phyloP scores from a whole-genome alignment of 2,329 filamentous ascomycete genomes.

The Ophiocordyceps camponoti-rufipedis region DNA sequence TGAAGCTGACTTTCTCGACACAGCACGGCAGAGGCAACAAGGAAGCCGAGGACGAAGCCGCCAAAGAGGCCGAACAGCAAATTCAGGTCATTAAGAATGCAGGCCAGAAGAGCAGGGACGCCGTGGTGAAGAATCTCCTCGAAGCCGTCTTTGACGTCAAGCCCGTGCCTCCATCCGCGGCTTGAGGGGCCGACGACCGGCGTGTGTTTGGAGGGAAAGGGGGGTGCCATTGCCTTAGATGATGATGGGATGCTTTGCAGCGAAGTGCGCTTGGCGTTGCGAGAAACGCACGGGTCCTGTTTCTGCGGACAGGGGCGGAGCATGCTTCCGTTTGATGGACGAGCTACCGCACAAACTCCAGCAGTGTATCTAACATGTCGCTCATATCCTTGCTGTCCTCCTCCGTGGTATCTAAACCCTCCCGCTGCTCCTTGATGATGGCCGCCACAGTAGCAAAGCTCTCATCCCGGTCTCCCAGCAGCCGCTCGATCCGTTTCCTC shows the following conservation, averaged over 20 bases:
- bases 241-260: not conserved
- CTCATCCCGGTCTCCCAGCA: constrained; percentile 53
- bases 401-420: constrained; percentile 35
- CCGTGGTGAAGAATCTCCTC: constrained; percentile 71
- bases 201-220: not conserved
- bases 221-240: not conserved
- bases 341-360: constrained; percentile 25
- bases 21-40: constrained; percentile 86
- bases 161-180: constrained; percentile 33
- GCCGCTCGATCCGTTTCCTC: constrained; percentile 38
- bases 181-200: constrained; percentile 5
- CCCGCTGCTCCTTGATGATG: constrained; percentile 46
- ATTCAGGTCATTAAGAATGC: constrained; percentile 67
- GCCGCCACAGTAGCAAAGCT: constrained; percentile 40
- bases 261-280: not conserved
- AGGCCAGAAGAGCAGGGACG: constrained; percentile 59
- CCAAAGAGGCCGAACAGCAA: constrained; percentile 21
- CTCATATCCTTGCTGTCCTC: constrained; percentile 38
- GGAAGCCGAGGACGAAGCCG: constrained; percentile 39
- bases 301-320: not conserved
- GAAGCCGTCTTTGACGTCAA: constrained; percentile 72
- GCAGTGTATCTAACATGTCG: constrained; percentile 35
- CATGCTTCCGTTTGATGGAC: not conserved
- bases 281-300: not conserved
- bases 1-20: not conserved